Evolutionary conservation across 306 rosid genomes (phyloP).

Genomic region (Castanospermum australe): DNA sequence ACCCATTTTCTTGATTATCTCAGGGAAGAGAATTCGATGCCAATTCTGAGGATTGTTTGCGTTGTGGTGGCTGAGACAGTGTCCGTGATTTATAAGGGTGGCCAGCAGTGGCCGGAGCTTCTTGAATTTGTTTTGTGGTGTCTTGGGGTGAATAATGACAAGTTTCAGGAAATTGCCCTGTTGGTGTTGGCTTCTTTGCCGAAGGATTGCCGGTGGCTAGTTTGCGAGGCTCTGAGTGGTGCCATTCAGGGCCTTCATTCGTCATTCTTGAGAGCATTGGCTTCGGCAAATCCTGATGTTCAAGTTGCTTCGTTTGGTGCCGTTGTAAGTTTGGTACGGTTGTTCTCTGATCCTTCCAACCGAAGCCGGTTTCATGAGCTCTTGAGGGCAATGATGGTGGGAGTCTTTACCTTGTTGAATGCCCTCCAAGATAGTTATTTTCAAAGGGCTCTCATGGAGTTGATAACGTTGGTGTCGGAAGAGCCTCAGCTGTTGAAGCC

Average conservation of each 20-base stretch:
- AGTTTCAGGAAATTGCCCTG: constrained; percentile 6
- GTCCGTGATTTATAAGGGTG: neutral
- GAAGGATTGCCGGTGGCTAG: neutral
- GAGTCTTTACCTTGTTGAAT: constrained; percentile 29
- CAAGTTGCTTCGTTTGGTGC: constrained; percentile 31
- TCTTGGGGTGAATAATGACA: neutral
- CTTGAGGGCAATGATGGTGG: constrained; percentile 43
- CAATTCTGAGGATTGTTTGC: constrained; percentile 25
- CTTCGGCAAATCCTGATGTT: constrained; percentile 24
- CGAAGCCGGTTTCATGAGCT: constrained; percentile 32
- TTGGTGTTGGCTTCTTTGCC: constrained; percentile 23
- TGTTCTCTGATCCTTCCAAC: constrained; percentile 30
- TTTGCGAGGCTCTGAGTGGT: neutral
- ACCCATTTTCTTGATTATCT: constrained; percentile 30
- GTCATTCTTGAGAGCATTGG: neutral
- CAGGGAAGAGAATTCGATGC: constrained; percentile 20
- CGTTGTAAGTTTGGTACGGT: neutral
- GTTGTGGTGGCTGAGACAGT: constrained; percentile 19
- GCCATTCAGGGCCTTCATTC: neutral
- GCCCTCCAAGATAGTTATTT: constrained; percentile 15
- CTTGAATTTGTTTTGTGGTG: constrained; percentile 6
- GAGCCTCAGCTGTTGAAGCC: constrained; percentile 30
- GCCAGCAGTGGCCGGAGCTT: constrained; percentile 29
- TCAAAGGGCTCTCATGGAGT: constrained; percentile 29
- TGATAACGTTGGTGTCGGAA: constrained; percentile 17